Evolutionary conservation across 192 early-diverging fungal species (phyloP).

Genomic region (Linnemannia exigua): DNA sequence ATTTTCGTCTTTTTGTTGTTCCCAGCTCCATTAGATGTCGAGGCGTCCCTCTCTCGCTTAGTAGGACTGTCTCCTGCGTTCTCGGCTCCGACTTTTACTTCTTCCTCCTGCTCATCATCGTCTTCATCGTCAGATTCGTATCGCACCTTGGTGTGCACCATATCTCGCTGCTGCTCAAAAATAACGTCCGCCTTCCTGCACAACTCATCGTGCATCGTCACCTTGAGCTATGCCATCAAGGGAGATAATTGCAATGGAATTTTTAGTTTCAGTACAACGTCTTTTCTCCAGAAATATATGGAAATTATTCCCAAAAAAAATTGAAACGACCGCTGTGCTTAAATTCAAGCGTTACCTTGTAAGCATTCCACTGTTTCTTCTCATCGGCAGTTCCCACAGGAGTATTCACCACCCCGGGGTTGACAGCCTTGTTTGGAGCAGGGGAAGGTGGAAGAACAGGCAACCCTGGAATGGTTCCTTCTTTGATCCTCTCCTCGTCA

Average conservation of each 20-base stretch:
- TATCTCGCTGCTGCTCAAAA: conserved; percentile 44
- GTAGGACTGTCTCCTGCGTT: not conserved
- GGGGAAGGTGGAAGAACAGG: not conserved
- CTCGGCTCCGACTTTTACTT: not conserved
- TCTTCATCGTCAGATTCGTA: conserved; percentile 47
- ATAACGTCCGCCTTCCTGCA: conserved; percentile 39
- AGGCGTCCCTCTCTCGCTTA: not conserved
- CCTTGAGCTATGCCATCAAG: conserved; percentile 27
- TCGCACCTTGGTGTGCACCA: conserved; percentile 33
- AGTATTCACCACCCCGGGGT: not conserved
- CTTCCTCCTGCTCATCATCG: conserved; percentile 11
- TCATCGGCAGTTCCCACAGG: conserved; percentile 25
- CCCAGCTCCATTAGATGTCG: not conserved
- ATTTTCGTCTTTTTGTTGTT: not conserved
- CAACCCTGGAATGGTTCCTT: conserved; percentile 32
- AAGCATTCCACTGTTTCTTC: conserved; percentile 22
- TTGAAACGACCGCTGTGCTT: too few relatives aligned
- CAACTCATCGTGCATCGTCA: conserved; percentile 41
- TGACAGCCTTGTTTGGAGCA: not conserved
- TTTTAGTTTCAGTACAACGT: not conserved
- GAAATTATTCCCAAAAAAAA: too few relatives aligned
- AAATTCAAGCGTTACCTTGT: conserved; percentile 17
- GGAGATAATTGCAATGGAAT: not conserved
- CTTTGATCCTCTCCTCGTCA: conserved; percentile 40
- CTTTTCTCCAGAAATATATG: too few relatives aligned